Evolutionary conservation across 2,329 filamentous ascomycete species (phyloP).

Genomic region (Cercospora nicotianae): DNA sequence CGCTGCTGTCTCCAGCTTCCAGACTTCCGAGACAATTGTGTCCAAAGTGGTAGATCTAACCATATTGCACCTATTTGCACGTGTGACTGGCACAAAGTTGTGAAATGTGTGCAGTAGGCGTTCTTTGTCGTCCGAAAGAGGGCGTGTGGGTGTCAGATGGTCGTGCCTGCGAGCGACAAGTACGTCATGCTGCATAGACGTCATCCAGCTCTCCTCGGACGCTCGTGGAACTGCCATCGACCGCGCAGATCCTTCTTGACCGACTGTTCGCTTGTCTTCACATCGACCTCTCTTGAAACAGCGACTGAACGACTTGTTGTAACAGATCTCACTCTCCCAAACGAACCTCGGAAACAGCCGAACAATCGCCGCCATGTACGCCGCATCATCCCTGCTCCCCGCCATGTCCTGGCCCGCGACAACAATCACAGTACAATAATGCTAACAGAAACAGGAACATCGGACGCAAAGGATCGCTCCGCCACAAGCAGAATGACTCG

Average conservation of each 20-base stretch:
- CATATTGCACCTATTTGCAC: not conserved
- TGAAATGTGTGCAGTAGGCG: not conserved
- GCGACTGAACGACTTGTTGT: not conserved
- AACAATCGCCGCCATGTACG: constrained; percentile 13
- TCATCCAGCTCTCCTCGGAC: constrained; percentile 1
- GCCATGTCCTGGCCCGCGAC: not conserved
- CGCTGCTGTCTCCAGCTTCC: not conserved
- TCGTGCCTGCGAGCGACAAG: not conserved
- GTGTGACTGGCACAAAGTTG: not conserved
- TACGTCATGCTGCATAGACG: constrained; percentile 1
- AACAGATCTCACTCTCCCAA: not conserved
- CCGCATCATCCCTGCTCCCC: not conserved
- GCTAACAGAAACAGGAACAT: constrained; percentile 22
- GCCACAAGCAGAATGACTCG: constrained; percentile 58
- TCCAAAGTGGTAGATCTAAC: not conserved
- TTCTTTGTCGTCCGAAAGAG: not conserved
- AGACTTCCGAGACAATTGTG: not conserved
- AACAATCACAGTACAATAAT: not conserved
- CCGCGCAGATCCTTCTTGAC: not conserved
- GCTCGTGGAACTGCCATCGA: not conserved
- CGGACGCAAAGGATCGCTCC: constrained; percentile 68
- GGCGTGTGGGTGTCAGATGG: not conserved
- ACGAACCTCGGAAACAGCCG: constrained; percentile 2
- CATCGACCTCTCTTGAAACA: not conserved
- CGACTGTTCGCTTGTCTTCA: not conserved